Evolutionary conservation across 495 filamentous ascomycete species (phyloP), one percentile per base, ranked within the genome.

Genomic region (Oleoguttula mirabilis): DNA sequence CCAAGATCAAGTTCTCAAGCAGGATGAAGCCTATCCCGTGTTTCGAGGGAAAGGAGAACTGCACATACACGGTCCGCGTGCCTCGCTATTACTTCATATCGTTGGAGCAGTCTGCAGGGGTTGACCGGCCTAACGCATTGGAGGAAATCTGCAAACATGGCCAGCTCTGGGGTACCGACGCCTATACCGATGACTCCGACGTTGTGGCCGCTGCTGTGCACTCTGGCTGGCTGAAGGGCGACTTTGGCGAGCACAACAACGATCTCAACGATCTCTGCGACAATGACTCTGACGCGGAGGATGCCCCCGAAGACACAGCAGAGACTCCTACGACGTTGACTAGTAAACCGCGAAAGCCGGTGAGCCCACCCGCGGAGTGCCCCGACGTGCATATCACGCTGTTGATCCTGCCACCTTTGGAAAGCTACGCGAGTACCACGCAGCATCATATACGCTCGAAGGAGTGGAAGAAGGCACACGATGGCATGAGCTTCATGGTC

Each of bases 141-240:
- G 80, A 86, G 56, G 84, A 90, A 51, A 85, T 96, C 49, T 88
- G 83, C 16, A 61, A 71, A 5, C 70, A 79, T 11, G 73, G 81
- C 32, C 79, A 82, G 2, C 60, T 98, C 2, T 98, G 88, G 88
- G 90, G 90, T 8, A 88, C 85, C 0, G 84, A 87, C 15, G 69
- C 96, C 4, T 96, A 98, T 59, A 94, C 87, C 0, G 92, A 96
- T 51, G 92, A 98, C 63, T 93, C 86, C 0, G 92, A 98, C 56
- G 74, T 86, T 4, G 71, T 98, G 36, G 92, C 88, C 0, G 88
- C 87, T 3, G 86, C 88, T 42, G 90, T 96, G 43, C 90, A 98
- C 60, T 75, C 79, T 11, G 92, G 92, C 7, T 95, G 81, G 73
- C 80, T 98, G 43, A 76, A 82, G 8, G 90, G 88, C 20, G 84